Evolutionary conservation across 169 alveolate species (phyloP), one percentile per base, ranked within the genome.

Genomic region (Eimeria sp.): DNA sequence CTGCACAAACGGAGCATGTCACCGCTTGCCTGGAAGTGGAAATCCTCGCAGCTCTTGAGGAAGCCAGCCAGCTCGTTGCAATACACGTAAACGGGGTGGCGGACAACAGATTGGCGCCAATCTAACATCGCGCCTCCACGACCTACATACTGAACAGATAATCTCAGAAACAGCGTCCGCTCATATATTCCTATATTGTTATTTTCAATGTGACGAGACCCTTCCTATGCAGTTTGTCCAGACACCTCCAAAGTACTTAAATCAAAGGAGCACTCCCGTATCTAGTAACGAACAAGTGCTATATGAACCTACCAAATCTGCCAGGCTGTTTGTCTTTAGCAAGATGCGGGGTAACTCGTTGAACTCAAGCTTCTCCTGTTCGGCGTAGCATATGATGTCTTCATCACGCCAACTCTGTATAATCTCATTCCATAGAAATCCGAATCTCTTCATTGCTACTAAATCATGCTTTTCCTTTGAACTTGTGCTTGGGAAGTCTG

Each of bases 381-480:
- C 96, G 2, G 89, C 78, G 88, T 83, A 34, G 72, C 63, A 45
- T 34, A 94, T 70, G 58, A 94, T 82, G 54, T 94, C 96, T 83
- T 94, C 96, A 22, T 75, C 65, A 61, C 96, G 89, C 96, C 96
- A 94, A 43, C 94, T 83, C 76, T 83, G 82, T 22, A 94, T 65
- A 61, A 94, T 89, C 94, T 94, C 96, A 45, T 94, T 94, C 96
- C 96, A 94, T 18, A 94, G 13, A 54, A 94, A 94, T 40, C 96
- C 96, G 43, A 94, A 94, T 30, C 96, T 84, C 54, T 83, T 92
- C 51, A 87, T 78, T 61, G 93, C 96, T 5, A 51, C 58, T 49
- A 30, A 22, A n/a, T 58, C 65, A 57, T 30, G 78, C 11, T 25
- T 54, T 3, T 58, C 78, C 40, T 58, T 54, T 47, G 40, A n/a